These are phyloP conservation scores for Trichoderma sp. DNA, from an alignment of 2,329 filamentous ascomycete species.

Conservation along the genomic window DNA sequence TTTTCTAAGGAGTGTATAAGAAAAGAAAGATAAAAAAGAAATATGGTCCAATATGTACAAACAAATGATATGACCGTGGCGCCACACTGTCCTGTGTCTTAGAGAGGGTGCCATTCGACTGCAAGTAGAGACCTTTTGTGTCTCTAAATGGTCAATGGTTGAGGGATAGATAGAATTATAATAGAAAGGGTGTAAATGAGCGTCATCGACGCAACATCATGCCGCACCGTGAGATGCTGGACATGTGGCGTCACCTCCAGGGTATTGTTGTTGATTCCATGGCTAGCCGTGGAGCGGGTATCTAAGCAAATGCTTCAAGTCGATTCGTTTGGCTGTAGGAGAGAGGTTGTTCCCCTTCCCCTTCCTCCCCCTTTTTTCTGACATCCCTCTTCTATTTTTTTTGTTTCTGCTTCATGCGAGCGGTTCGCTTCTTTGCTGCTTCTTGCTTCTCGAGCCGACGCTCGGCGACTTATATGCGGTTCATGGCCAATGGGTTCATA, in stretches of 20 bases:
- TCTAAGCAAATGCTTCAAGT: conserved; percentile 1
- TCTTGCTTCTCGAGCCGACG: neutral
- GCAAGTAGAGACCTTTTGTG: neutral
- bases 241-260: conserved; percentile 15
- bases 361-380: neutral
- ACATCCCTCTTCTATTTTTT: neutral
- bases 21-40: neutral
- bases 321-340: neutral
- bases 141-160: neutral
- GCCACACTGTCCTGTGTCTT: conserved; percentile 24
- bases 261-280: conserved; percentile 9
- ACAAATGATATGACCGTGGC: conserved; percentile 24
- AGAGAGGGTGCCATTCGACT: conserved; percentile 8
- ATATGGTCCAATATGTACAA: conserved; percentile 5
- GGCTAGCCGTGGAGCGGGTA: conserved; percentile 1
- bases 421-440: neutral
- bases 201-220: neutral
- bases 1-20: neutral
- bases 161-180: neutral
- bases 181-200: neutral
- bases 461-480: conserved; percentile 46
- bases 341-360: neutral
- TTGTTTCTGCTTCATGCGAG: neutral
- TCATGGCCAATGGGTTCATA: conserved; percentile 59
- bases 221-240: neutral